phyloP scores from a whole-genome alignment of 352 stramenopile species.

The Globisporangium middletonii region DNA sequence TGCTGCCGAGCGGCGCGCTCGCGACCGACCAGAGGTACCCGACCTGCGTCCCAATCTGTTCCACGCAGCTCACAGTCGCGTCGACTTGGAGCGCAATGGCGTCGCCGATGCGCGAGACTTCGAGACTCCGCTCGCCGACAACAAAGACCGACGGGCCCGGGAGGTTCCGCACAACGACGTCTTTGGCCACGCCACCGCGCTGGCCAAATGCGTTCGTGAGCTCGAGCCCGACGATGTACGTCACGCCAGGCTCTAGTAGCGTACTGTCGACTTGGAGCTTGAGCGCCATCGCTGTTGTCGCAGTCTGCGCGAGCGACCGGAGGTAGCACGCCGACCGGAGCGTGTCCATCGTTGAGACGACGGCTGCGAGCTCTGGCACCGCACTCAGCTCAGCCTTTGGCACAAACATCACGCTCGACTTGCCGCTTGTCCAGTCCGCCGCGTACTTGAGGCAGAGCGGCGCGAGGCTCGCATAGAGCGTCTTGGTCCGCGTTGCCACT shows the following conservation, averaged over 20 bases:
- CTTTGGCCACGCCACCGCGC: slow-evolving; percentile 16
- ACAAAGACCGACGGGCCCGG: slow-evolving; percentile 45
- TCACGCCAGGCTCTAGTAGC: slow-evolving; percentile 24
- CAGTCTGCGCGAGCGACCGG: slow-evolving; percentile 22
- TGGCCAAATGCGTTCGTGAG: slow-evolving; percentile 61
- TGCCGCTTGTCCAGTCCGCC: slow-evolving; percentile 28
- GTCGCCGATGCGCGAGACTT: slow-evolving; percentile 28
- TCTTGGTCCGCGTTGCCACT: slow-evolving; percentile 10
- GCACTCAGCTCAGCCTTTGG: slow-evolving; percentile 24
- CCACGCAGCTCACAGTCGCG: slow-evolving; percentile 36
- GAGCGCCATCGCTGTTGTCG: slow-evolving; percentile 16
- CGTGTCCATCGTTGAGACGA: slow-evolving; percentile 36
- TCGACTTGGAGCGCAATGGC: slow-evolving; percentile 39
- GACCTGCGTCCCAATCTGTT: slow-evolving; percentile 25
- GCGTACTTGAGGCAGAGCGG: slow-evolving; percentile 50
- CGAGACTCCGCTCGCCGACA: slow-evolving; percentile 30
- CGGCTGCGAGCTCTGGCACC: slow-evolving; percentile 13
- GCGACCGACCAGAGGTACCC: slow-evolving; percentile 45
- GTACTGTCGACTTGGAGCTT: slow-evolving; percentile 41
- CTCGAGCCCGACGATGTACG: slow-evolving; percentile 42
- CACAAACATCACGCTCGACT: slow-evolving; percentile 19
- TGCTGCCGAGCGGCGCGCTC: slow-evolving; percentile 10
- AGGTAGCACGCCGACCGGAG: slow-evolving; percentile 49
- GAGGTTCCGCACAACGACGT: slow-evolving; percentile 27
- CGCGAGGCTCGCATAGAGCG: slow-evolving; percentile 24